These are phyloP conservation scores for Cicer yamashitae DNA, from an alignment of 306 rosid genomes.

Conservation along the genomic window DNA sequence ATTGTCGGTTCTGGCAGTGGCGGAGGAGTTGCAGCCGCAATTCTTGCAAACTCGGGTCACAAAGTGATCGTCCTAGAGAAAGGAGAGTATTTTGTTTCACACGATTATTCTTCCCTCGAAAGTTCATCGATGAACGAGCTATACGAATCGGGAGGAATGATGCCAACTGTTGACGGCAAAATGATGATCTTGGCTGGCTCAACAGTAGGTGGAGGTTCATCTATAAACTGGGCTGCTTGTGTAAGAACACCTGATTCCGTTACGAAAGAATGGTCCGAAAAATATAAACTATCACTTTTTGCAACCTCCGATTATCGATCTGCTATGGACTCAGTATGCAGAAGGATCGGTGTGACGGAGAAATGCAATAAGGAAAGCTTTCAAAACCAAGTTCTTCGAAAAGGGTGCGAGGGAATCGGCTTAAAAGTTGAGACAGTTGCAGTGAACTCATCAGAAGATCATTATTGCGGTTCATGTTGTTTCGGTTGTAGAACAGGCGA, in stretches of 20 bases:
- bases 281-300: constrained; percentile 67
- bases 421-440: constrained; percentile 72
- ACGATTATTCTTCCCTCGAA: constrained; percentile 85
- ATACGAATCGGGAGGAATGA: constrained; percentile 71
- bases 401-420: constrained; percentile 83
- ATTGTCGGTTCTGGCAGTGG: constrained; percentile 93
- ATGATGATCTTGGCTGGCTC: constrained; percentile 81
- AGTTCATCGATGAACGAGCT: constrained; percentile 78
- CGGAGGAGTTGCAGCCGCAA: constrained; percentile 97
- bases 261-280: constrained; percentile 75
- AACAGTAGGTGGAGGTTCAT: constrained; percentile 96
- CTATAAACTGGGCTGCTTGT: constrained; percentile 92
- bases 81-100: constrained; percentile 79
- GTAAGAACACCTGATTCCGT: constrained; percentile 78
- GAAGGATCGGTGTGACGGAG: constrained; percentile 74
- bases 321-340: constrained; percentile 82
- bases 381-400: constrained; percentile 71
- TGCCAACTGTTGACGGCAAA: constrained; percentile 73
- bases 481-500: constrained; percentile 83
- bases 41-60: constrained; percentile 78
- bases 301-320: constrained; percentile 63
- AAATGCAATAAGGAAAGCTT: constrained; percentile 60
- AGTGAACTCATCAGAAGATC: constrained; percentile 70
- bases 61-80: constrained; percentile 85
- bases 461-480: constrained; percentile 81